Percentiles rank a stretch among this genome's conserved stretches.
These are phyloP conservation scores for Alternaria conjuncta DNA, from an alignment of 2,329 filamentous ascomycete species.

Conservation along the genomic window DNA sequence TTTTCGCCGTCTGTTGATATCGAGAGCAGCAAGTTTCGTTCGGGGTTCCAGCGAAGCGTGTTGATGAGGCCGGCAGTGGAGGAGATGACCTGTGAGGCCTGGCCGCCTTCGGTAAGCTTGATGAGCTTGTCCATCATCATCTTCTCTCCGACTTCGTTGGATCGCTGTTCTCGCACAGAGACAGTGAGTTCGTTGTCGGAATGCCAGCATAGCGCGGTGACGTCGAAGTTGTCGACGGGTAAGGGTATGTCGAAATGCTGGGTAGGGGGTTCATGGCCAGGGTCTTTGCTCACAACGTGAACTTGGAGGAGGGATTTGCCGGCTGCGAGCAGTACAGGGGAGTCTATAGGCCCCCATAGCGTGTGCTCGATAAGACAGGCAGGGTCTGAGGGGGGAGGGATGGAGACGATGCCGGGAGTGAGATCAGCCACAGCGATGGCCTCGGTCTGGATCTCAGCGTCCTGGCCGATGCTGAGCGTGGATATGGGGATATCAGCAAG, in stretches of 20 bases:
- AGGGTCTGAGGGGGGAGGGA: slow-evolving; percentile 29
- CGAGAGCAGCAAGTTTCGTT: slow-evolving; percentile 42
- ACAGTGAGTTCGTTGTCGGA: slow-evolving; percentile 42
- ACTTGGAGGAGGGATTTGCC: slow-evolving; percentile 46
- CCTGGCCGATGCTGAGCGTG: slow-evolving; percentile 49
- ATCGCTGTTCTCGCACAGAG: slow-evolving; percentile 43
- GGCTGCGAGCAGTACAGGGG: slow-evolving; percentile 42
- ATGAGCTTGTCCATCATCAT: slow-evolving; percentile 48
- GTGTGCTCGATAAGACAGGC: slow-evolving; percentile 41
- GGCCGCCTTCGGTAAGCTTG: slow-evolving; percentile 39
- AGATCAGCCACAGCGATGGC: slow-evolving; percentile 41
- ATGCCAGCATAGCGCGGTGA: slow-evolving; percentile 48
- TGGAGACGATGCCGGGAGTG: slow-evolving; percentile 37
- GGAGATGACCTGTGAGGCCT: slow-evolving; percentile 42
- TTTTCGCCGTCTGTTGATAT: slow-evolving; percentile 50
- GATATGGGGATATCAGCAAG: slow-evolving; percentile 48
- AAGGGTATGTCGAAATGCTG: slow-evolving; percentile 34
- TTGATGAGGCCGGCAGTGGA: slow-evolving; percentile 48
- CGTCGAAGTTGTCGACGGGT: slow-evolving; percentile 39
- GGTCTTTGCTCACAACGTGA: slow-evolving; percentile 32
- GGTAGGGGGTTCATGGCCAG: slow-evolving; percentile 13
- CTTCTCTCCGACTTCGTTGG: slow-evolving; percentile 46
- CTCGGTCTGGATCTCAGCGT: slow-evolving; percentile 48
- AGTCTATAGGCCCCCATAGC: slow-evolving; percentile 42
- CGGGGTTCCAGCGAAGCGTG: slow-evolving; percentile 46